Evolutionary conservation across 176 grass and related monocot species (phyloP), one percentile per base, ranked within the genome.

Genomic region (Aegilops umbellulata): DNA sequence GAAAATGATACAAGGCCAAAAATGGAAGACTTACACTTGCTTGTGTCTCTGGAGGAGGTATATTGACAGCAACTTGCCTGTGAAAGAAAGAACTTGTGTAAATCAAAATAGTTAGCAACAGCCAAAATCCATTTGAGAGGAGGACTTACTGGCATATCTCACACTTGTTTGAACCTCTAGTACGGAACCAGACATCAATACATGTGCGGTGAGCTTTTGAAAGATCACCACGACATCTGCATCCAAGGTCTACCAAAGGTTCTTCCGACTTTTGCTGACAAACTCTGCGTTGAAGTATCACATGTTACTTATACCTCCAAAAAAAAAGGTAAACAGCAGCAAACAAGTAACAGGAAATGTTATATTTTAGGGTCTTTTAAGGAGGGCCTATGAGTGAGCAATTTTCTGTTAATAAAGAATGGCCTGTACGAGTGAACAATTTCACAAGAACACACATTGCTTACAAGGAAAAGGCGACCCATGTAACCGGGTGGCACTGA

Each of bases 131-230:
- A 60, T 77, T 3, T 67, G 81, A 55, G 83, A 62, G 68, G 34
- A 84, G 77, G 32, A 96, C 92, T 90, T 93, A 99, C 97, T 99
- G 97, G 94, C 97, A 99, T 85, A 99, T 99, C 89, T 99, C 94
- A 65, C 97, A 99, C 80, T 99, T 96, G 82, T 96, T 99, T 77
- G 94, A 96, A 69, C 97, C 97, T 90, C 87, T 96, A 55, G 97
- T 94, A 75, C 80, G 97, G 60, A 99, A 96, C 97, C 97, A 99
- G 86, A 96, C 83, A 86, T 87, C 89, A 82, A 99, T 99, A 83
- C 97, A 99, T 8, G 90, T 91, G 35, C 80, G 92, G 71, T 99
- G 97, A 49, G 94, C 90, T 90, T 96, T 92, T 35, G 94, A 88
- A 82, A 99, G 94, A 76, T 99, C 97, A 67, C 97, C 97, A 87